Evolutionary conservation across 352 stramenopile genomes (phyloP), one percentile per base, ranked within the genome.

Genomic region (Phytophthora ohioensis): DNA sequence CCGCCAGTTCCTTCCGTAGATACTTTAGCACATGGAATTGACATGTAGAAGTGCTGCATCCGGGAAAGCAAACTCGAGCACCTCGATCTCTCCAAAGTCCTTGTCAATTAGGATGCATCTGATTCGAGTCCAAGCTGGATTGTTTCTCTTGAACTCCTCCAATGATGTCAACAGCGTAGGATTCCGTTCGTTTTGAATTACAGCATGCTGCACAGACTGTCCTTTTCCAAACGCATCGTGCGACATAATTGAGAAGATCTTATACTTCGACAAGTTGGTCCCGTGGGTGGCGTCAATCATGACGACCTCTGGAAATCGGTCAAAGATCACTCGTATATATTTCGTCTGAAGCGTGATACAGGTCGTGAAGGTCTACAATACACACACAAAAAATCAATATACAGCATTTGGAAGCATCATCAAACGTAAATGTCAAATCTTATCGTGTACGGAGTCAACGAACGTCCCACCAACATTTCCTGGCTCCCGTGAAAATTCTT

Each of bases 21-120:
- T 63, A 72, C 35, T 75, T 77, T 0, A 78, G 46, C 0, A 73
- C 67, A 27, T 76, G 71, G 35, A 77, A 80, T 15, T 82, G 60
- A 41, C 67, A 80, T 3, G n/a, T 0, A 80, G 35, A 3, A 80
- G 21, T 0, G 31, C 47, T 2, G 42, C 67, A 8, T 57, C 17
- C 1, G 67, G 67, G 41, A 82, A 70, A 1, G 12, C 27, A 4
- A 15, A 11, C 15, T 64, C 59, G 7, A 76, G 45, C 17, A 62
- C 57, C 0, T 5, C 32, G 8, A 67, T 67, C 51, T 79, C 67
- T 0, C 47, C 69, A 54, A 82, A 80, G 27, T 78, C 69, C 43
- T 81, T 75, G 38, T 78, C 64, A 11, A 76, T 71, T 10, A 81
- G 9, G 3, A 78, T 66, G 27, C 43, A 67, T 17, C 66, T 13